Evolutionary conservation across 176 grass and related monocot species (phyloP), one percentile per base, ranked within the genome.

Genomic region (Triticum monococcum): DNA sequence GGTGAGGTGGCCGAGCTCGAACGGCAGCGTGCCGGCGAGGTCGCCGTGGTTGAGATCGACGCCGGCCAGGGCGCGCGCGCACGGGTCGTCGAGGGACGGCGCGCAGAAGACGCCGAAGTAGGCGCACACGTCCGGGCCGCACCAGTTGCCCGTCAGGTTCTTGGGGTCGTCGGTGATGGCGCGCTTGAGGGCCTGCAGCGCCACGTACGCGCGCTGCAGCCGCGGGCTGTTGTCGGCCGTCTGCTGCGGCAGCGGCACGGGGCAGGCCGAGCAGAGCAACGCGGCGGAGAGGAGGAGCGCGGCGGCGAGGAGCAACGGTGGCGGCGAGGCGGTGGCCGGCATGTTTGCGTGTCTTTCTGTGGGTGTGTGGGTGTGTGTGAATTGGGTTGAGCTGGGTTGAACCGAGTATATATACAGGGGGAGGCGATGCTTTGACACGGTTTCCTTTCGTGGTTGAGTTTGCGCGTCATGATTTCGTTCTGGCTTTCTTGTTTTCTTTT

Each of bases 31-130:
- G 1, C 88, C 95, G 9, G 64, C 77, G 8, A 97, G 80, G 78
- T 86, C 63, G 65, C 90, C 92, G 78, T 85, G 88, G 59, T 97
- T 97, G 11, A 97, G 83, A 86, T 97, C 95, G 6, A 97, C 18
- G 0, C 95, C 95, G 24, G 95, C 92, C 0, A 97, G 92, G 2
- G 95, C 91, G 43, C 70, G 72, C 3, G 73, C 16, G 72, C 87
- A 83, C 3, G 90, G 86, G 45, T 87, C 77, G 67, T 92, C 92
- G 0, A 60, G 90, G 7, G 95, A 90, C 14, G 90, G 4, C 20
- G 95, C 86, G 78, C 95, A 97, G 74, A 84, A 97, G 2, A 97
- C 95, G 81, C 95, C 95, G 79, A 41, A 92, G 86, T 97, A 97
- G 80, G 67, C 78, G 90, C 95, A 97, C 65, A 97, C 95, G 62